Evolutionary conservation across 345 rosid species (phyloP).

Genomic region (Boechera divaricarpa): DNA sequence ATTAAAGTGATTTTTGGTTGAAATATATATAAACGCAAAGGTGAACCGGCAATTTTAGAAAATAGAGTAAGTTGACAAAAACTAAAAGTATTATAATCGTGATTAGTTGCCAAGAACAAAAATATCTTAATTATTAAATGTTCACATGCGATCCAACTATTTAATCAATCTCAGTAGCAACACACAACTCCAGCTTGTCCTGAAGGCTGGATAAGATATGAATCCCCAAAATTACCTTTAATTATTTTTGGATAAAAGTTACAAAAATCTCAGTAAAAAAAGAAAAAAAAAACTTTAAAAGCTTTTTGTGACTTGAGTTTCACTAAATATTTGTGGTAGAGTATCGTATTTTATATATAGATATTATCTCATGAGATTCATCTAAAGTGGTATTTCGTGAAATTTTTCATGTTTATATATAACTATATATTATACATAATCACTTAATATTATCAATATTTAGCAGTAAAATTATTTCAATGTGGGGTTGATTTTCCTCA

Average conservation of each 20-base stretch:
- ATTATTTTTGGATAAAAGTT: background rate
- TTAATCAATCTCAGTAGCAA: slow-evolving; percentile 16
- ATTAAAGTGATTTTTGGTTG: background rate
- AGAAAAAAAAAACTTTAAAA: background rate
- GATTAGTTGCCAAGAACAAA: slow-evolving; percentile 9
- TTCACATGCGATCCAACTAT: slow-evolving; percentile 19
- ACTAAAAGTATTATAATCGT: background rate
- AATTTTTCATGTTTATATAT: background rate
- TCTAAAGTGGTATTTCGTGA: background rate
- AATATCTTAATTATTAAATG: slow-evolving; percentile 2
- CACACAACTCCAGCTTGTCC: slow-evolving; percentile 9
- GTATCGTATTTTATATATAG: too few species aligned
- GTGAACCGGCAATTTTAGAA: background rate
- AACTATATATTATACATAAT: background rate
- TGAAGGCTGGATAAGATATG: background rate
- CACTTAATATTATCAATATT: background rate
- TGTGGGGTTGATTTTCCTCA: slow-evolving; percentile 9
- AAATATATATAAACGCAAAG: background rate
- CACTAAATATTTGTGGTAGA: background rate
- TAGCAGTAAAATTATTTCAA: slow-evolving; percentile 18
- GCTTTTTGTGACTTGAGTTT: background rate
- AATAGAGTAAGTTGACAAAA: background rate
- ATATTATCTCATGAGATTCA: background rate
- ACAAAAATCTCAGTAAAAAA: background rate
- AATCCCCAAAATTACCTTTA: background rate